phyloP scores from a whole-genome alignment of 176 grass and related monocot species.

The Ananas comosus region DNA sequence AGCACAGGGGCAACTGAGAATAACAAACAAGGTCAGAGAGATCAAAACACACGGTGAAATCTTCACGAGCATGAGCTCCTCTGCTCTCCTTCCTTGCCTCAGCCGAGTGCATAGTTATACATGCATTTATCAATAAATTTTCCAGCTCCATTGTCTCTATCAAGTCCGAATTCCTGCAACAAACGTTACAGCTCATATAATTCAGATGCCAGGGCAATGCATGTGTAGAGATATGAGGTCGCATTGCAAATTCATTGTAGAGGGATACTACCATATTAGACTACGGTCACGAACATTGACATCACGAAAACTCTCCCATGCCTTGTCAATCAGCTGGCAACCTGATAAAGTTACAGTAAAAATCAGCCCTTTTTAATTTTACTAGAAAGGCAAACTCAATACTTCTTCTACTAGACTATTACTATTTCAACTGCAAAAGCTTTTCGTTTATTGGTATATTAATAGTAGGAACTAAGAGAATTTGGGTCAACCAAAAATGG shows the following conservation, averaged over 20 bases:
- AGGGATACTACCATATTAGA: slow-evolving; percentile 63
- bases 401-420: background rate
- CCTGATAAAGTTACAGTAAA: slow-evolving; percentile 30
- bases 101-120: slow-evolving; percentile 83
- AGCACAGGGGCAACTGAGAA: background rate
- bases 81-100: slow-evolving; percentile 94
- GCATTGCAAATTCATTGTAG: background rate
- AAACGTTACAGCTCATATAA: background rate
- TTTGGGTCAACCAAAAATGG: background rate
- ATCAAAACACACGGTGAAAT: slow-evolving; percentile 56
- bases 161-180: slow-evolving; percentile 80
- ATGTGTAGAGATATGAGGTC: background rate
- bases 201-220: background rate
- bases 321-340: slow-evolving; percentile 55
- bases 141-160: slow-evolving; percentile 90
- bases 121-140: slow-evolving; percentile 94
- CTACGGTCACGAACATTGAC: slow-evolving; percentile 65
- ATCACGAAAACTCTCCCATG: slow-evolving; percentile 55
- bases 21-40: background rate
- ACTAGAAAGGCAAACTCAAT: background rate
- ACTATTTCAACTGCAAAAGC: background rate
- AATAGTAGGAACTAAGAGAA: background rate
- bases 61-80: slow-evolving; percentile 92
- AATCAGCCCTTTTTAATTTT: background rate
- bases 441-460: background rate